Evolutionary conservation across 2,329 filamentous ascomycete genomes (phyloP).

Genomic region (Metarhizium sp.): DNA sequence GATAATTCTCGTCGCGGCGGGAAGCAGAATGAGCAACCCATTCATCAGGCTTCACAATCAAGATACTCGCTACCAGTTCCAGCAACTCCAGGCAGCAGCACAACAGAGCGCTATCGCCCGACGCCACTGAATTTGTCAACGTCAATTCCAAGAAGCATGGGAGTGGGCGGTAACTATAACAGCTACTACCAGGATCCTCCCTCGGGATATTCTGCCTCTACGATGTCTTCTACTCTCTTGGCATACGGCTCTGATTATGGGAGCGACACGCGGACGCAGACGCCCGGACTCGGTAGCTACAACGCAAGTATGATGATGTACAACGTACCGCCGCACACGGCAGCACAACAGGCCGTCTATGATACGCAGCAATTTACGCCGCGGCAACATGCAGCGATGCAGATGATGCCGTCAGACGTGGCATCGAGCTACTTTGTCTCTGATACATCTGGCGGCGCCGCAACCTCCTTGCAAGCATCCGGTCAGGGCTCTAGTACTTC

Average conservation of each 20-base stretch:
- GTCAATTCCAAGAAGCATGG: constrained; percentile 40
- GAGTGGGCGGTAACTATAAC: constrained; percentile 46
- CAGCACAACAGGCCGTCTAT: constrained; percentile 57
- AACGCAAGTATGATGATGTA: constrained; percentile 66
- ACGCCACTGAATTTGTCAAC: constrained; percentile 40
- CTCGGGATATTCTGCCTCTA: constrained; percentile 41
- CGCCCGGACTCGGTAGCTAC: constrained; percentile 48
- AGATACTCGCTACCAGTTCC: constrained; percentile 43
- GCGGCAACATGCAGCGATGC: constrained; percentile 67
- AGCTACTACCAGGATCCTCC: constrained; percentile 49
- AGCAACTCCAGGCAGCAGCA: constrained; percentile 27
- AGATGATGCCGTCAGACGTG: constrained; percentile 46
- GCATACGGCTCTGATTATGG: constrained; percentile 57
- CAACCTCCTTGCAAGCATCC: constrained; percentile 43
- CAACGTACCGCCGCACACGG: constrained; percentile 58
- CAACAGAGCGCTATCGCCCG: constrained; percentile 37
- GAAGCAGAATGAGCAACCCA: constrained; percentile 65
- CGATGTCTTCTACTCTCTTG: constrained; percentile 46
- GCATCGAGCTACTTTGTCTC: constrained; percentile 62
- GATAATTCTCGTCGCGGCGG: constrained; percentile 65
- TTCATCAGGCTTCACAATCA: constrained; percentile 49
- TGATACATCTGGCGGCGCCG: constrained; percentile 35
- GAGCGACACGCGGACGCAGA: constrained; percentile 49
- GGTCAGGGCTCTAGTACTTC: constrained; percentile 37
- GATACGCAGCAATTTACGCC: constrained; percentile 67